Conservation (phyloP, 352 stramenopile species). For the Pythium sukuiense region DNA sequence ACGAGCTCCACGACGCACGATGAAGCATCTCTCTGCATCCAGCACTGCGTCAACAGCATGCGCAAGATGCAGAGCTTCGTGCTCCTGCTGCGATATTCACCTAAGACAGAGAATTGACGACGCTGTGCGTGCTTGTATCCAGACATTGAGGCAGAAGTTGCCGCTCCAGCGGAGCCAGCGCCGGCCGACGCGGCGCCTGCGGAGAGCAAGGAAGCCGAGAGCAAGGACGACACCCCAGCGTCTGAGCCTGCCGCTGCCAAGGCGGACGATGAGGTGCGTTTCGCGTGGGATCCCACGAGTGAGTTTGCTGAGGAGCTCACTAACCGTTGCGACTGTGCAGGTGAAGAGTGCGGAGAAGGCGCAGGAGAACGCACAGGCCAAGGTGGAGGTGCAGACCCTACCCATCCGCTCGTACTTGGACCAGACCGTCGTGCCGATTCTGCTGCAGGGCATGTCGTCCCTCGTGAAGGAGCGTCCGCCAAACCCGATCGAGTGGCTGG, state of each 20-base stretch:
- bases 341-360: conserved; percentile 73
- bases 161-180: conserved; percentile 15
- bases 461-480: conserved; percentile 96
- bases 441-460: conserved; percentile 97
- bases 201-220: conserved; percentile 32
- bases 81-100: background rate
- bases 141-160: conserved; percentile 33
- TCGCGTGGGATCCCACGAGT: background rate
- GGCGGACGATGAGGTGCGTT: conserved; percentile 27
- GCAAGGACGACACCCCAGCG: conserved; percentile 26
- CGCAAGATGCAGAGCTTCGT: background rate
- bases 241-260: conserved; percentile 23
- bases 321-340: conserved; percentile 6
- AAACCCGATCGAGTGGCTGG: conserved; percentile 98
- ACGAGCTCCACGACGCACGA: conserved; percentile 19
- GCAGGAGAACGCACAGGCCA: conserved; percentile 73
- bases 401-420: conserved; percentile 98
- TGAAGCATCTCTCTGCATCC: background rate
- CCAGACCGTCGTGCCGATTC: conserved; percentile 98
- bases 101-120: background rate
- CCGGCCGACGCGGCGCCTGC: conserved; percentile 15
- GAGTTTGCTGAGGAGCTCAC: background rate
- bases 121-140: background rate
- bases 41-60: background rate
- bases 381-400: conserved; percentile 91